phyloP scores from a whole-genome alignment of 2,329 filamentous ascomycete genomes.

The Penicillium hesseltinei region DNA sequence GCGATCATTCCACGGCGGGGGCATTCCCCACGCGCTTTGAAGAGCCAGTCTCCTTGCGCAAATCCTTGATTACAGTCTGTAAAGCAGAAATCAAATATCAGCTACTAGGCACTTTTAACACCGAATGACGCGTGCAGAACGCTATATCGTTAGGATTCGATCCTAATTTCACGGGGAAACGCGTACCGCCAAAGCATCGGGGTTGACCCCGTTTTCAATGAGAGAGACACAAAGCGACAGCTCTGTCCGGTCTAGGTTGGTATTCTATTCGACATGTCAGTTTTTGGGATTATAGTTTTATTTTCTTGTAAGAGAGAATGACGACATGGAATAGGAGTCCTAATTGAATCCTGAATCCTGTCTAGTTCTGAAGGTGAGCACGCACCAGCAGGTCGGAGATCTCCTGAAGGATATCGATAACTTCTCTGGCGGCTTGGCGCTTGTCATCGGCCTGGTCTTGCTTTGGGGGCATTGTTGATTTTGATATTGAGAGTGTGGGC shows the following conservation, averaged over 20 bases:
- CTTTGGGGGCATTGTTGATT: conserved; percentile 36
- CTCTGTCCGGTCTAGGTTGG: conserved; percentile 83
- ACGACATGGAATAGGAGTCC: not conserved
- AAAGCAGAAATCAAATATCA: not conserved
- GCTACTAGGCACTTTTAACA: conserved; percentile 1
- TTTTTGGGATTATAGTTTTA: not conserved
- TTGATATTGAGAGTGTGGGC: not conserved
- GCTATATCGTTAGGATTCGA: not conserved
- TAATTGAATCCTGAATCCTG: not conserved
- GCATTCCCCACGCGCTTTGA: conserved; percentile 27
- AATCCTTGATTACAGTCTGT: conserved; percentile 48
- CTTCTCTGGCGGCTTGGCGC: conserved; percentile 50
- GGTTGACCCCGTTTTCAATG: conserved; percentile 96
- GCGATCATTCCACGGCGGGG: conserved; percentile 16
- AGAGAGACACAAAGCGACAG: conserved; percentile 93
- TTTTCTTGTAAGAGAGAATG: not conserved
- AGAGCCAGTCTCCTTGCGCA: conserved; percentile 41
- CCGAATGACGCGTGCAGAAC: not conserved
- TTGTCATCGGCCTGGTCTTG: conserved; percentile 43
- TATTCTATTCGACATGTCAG: conserved; percentile 64
- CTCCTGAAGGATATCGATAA: conserved; percentile 52
- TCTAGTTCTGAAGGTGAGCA: conserved; percentile 8
- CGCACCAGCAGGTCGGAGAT: conserved; percentile 49
- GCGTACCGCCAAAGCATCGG: conserved; percentile 87
- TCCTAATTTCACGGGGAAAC: not conserved